These are phyloP conservation scores for Didymella lethalis DNA, from an alignment of 2,329 filamentous ascomycete species.

Conservation along the genomic window DNA sequence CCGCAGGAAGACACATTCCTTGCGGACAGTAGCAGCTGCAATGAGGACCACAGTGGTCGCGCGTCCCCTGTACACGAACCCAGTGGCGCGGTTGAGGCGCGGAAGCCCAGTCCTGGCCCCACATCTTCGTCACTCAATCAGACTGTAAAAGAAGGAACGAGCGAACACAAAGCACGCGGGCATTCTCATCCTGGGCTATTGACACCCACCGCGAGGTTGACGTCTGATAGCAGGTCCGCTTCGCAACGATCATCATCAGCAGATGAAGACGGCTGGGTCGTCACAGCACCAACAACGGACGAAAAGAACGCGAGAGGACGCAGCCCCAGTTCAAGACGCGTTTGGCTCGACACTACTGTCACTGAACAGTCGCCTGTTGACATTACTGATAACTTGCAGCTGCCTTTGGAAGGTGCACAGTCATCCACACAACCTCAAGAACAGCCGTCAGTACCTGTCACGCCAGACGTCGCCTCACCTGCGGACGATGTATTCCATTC, in stretches of 20 bases:
- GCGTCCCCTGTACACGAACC: slow-evolving; percentile 40
- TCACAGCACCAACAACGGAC: slow-evolving; percentile 42
- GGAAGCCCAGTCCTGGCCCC: slow-evolving; percentile 43
- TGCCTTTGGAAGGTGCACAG: slow-evolving; percentile 51
- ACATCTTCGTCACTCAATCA: slow-evolving; percentile 35
- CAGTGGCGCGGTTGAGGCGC: slow-evolving; percentile 40
- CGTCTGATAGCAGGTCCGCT: slow-evolving; percentile 24
- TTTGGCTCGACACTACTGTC: slow-evolving; percentile 53
- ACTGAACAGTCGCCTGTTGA: slow-evolving; percentile 45
- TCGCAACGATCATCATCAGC: slow-evolving; percentile 45
- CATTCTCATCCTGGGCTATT: slow-evolving; percentile 39
- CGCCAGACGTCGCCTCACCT: slow-evolving; percentile 48
- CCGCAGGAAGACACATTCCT: slow-evolving; percentile 59
- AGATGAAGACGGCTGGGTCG: slow-evolving; percentile 51
- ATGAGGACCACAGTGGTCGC: slow-evolving; percentile 55
- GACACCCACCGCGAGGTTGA: slow-evolving; percentile 31
- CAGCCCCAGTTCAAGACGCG: slow-evolving; percentile 42
- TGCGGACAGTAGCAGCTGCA: slow-evolving; percentile 61
- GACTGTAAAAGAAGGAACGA: slow-evolving; percentile 29
- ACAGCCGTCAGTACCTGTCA: slow-evolving; percentile 43
- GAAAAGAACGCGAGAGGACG: slow-evolving; percentile 27
- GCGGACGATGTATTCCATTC: slow-evolving; percentile 57
- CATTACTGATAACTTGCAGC: slow-evolving; percentile 41
- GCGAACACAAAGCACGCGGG: slow-evolving; percentile 33
- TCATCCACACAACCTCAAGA: slow-evolving; percentile 48